A percentile compares a stretch with the other conserved stretches of the same genome.
phyloP scores from a whole-genome alignment of 176 grass and related monocot species.

The Themeda triandra region DNA sequence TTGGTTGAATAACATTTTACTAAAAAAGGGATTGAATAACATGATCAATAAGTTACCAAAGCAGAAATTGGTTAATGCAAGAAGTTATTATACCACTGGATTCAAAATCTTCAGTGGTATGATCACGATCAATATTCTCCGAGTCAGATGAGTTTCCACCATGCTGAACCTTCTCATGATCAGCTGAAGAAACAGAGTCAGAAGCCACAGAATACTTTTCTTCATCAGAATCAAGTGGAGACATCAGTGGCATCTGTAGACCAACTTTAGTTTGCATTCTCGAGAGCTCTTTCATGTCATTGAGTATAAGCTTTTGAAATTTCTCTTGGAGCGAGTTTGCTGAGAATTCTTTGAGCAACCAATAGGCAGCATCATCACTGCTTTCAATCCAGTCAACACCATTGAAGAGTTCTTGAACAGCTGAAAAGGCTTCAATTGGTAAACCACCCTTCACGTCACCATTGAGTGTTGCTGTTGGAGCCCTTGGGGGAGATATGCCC shows the following conservation, averaged over 20 bases:
- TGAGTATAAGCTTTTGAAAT: conserved; percentile 90
- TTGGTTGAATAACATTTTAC: no score
- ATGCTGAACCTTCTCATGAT: conserved; percentile 68
- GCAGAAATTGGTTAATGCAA: neutral
- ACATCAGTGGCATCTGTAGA: conserved; percentile 63
- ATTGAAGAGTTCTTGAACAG: conserved; percentile 96
- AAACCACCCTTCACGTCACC: conserved; percentile 92
- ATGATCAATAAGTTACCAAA: conserved; percentile 2
- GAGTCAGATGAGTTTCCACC: conserved; percentile 47
- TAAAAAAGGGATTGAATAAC: conserved; percentile 22
- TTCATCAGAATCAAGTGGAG: conserved; percentile 88
- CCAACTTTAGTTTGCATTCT: conserved; percentile 70
- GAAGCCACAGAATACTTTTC: conserved; percentile 92
- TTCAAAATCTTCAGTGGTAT: conserved; percentile 55
- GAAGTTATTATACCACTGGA: conserved; percentile 51
- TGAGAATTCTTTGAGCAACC: conserved; percentile 93
- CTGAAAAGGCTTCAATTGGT: conserved; percentile 95
- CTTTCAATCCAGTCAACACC: conserved; percentile 87
- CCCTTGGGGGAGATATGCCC: conserved; percentile 69
- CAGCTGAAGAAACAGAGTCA: conserved; percentile 71
- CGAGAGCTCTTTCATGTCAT: conserved; percentile 74
- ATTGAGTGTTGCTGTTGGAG: conserved; percentile 71
- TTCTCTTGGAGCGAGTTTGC: conserved; percentile 83
- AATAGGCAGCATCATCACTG: conserved; percentile 81
- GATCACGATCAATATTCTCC: conserved; percentile 43